Base-by-base conservation (phyloP, 768 basidiomycete genomes). In the Punctularia strigosozonata region DNA sequence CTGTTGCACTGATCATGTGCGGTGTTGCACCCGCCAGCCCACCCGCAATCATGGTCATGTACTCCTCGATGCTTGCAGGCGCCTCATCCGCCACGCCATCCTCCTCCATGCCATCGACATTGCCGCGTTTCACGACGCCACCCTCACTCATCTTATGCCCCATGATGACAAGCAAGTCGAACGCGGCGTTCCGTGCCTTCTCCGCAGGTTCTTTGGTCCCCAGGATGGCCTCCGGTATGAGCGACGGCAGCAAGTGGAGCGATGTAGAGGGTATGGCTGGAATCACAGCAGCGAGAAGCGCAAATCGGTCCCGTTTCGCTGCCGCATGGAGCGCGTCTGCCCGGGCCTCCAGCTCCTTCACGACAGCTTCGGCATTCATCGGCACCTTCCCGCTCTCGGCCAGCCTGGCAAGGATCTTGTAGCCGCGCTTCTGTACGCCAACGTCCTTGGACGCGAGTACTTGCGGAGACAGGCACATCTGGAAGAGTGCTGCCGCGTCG, bases 141-240 rank as follows among this genome's bases (percentile, higher is more conserved):
- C 94, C 95, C 40, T 68, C 60, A 23, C 67, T 69, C 90, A 98
- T 95, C 63, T 91, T 95, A 49, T 68, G 68, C 2, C 88, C 95
- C 90, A 99, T 94, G 5, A 75, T 72, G 8, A 98, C 72, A 36
- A 98, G 69, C 32, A 95, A 60, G 10, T 92, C 88, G 54, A 94
- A 99, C 1, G 92, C 91, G 4, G 82, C 88, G 37, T 69, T 70
- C 35, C 95, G 72, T 1, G 91, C 80, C 51, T 87, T 90, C 55
- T 91, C 90, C 24, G 94, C 94, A 3, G 91, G 87, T 54, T 99
- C 94, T 56, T 99, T 99, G 10, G 92, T 97, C 2, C 87, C 90
- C 20, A 99, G 63, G 6, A 98, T 85, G 12, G 85, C 87, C 61
- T 99, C 95, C 3, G 94, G 89, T 33, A 98, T 81, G 18, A 98